Conservation (phyloP, 768 basidiomycete species). For the Russula sp. region DNA sequence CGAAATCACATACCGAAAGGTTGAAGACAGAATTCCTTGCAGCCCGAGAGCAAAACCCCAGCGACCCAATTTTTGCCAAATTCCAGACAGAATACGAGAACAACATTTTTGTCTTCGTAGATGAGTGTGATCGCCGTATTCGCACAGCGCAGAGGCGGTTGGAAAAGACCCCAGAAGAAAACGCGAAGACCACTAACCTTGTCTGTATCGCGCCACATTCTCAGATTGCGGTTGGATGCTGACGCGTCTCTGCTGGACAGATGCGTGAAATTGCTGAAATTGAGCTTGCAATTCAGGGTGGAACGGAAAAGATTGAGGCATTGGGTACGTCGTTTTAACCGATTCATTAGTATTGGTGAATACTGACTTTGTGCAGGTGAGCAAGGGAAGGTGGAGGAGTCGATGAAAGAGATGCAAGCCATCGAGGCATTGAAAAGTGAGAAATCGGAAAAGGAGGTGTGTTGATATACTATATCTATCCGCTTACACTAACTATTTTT, state of each 20-base stretch:
- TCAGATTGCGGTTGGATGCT: neutral
- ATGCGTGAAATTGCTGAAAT: slow-evolving; percentile 99
- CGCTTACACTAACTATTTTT: slow-evolving; percentile 4
- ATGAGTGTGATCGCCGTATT: slow-evolving; percentile 97
- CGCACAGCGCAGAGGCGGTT: slow-evolving; percentile 88
- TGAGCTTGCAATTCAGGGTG: slow-evolving; percentile 96
- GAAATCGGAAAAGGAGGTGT: slow-evolving; percentile 91
- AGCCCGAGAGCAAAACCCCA: slow-evolving; percentile 71
- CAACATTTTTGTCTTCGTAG: slow-evolving; percentile 94
- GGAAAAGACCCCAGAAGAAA: slow-evolving; percentile 99
- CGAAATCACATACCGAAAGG: slow-evolving; percentile 93
- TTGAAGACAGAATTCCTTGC: slow-evolving; percentile 87
- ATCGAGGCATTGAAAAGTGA: slow-evolving; percentile 97
- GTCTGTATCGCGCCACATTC: slow-evolving; percentile 43
- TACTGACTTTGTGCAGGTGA: slow-evolving; percentile 57
- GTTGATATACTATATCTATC: slow-evolving; percentile 30
- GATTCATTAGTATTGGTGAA: neutral
- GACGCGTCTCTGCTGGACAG: slow-evolving; percentile 39
- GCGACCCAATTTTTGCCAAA: slow-evolving; percentile 74
- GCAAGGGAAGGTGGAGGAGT: slow-evolving; percentile 98
- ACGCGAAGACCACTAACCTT: slow-evolving; percentile 96
- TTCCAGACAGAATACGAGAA: slow-evolving; percentile 96
- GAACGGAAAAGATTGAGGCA: slow-evolving; percentile 96
- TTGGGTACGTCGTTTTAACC: slow-evolving; percentile 54
- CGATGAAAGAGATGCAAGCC: slow-evolving; percentile 95